Conservation (phyloP, 2,329 filamentous ascomycete genomes). For the Nemania bipapillata region DNA sequence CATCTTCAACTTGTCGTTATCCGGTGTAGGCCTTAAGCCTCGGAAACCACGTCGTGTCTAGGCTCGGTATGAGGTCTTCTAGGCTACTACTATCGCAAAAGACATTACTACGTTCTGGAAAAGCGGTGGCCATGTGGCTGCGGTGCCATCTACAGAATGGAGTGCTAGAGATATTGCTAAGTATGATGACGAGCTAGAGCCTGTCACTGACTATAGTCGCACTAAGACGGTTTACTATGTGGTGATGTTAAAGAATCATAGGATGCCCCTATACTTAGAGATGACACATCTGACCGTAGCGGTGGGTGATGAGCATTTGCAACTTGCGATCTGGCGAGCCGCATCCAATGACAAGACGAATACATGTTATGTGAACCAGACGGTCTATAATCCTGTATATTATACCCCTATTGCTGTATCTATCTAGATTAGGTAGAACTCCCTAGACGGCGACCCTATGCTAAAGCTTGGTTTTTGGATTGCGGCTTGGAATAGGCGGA, state of each 20-base stretch:
- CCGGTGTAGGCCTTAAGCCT: neutral
- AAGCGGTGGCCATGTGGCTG: neutral
- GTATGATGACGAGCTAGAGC: neutral
- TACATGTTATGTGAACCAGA: neutral
- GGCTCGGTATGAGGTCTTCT: neutral
- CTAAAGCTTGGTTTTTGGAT: neutral
- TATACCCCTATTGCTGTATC: neutral
- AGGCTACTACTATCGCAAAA: neutral
- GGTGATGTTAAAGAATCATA: neutral
- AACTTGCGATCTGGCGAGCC: neutral
- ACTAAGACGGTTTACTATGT: neutral
- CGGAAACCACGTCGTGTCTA: neutral
- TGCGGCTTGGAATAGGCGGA: neutral
- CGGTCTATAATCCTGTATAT: neutral
- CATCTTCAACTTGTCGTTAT: neutral
- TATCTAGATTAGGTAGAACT: neutral
- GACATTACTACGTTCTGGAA: neutral
- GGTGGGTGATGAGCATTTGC: neutral
- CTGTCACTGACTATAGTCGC: neutral
- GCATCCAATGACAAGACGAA: neutral
- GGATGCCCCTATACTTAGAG: neutral
- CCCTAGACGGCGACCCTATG: neutral
- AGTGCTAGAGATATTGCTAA: neutral
- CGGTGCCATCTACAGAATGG: neutral
- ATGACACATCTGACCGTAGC: neutral